Percentiles rank a stretch among this genome's conserved stretches.
Conservation (phyloP, 2,329 filamentous ascomycete genomes). For the Fusarium poae region DNA sequence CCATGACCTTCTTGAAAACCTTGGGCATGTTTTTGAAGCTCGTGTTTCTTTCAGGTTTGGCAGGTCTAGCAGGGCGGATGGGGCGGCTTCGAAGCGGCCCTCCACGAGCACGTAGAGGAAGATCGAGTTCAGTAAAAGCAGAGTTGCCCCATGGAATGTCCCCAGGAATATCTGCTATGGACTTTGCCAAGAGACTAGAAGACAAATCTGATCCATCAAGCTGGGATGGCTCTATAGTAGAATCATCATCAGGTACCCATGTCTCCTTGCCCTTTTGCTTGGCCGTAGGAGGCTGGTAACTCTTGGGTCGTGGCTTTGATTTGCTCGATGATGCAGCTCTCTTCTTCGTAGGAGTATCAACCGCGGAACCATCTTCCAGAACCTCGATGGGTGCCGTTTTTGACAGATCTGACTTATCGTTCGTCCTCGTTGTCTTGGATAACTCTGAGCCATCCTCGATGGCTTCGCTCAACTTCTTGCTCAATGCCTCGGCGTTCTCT, state of each 20-base stretch:
- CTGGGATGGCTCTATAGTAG: conserved; percentile 45
- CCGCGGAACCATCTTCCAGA: conserved; percentile 55
- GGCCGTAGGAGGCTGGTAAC: conserved; percentile 36
- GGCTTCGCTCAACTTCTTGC: conserved; percentile 27
- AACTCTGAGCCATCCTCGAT: conserved; percentile 39
- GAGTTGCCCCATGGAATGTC: conserved; percentile 75
- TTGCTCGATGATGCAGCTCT: conserved; percentile 47
- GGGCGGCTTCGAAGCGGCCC: conserved; percentile 59
- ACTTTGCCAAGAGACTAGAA: conserved; percentile 61
- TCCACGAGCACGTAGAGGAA: conserved; percentile 60
- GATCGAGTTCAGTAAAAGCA: conserved; percentile 74
- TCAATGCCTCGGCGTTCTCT: conserved; percentile 33
- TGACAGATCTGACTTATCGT: conserved; percentile 13
- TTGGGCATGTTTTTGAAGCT: conserved; percentile 73
- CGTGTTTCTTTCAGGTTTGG: conserved; percentile 64
- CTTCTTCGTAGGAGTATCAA: conserved; percentile 57
- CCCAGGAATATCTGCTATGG: conserved; percentile 66
- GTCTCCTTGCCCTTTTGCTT: conserved; percentile 49
- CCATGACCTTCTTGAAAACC: conserved; percentile 74
- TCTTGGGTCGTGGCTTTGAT: conserved; percentile 48
- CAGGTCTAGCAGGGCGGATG: conserved; percentile 51
- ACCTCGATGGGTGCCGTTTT: conserved; percentile 47
- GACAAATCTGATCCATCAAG: conserved; percentile 52
- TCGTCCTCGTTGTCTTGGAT: conserved; percentile 37
- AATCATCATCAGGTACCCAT: conserved; percentile 50